phyloP scores from a whole-genome alignment of 2,329 filamentous ascomycete genomes.

The Epichloe coenophiala region DNA sequence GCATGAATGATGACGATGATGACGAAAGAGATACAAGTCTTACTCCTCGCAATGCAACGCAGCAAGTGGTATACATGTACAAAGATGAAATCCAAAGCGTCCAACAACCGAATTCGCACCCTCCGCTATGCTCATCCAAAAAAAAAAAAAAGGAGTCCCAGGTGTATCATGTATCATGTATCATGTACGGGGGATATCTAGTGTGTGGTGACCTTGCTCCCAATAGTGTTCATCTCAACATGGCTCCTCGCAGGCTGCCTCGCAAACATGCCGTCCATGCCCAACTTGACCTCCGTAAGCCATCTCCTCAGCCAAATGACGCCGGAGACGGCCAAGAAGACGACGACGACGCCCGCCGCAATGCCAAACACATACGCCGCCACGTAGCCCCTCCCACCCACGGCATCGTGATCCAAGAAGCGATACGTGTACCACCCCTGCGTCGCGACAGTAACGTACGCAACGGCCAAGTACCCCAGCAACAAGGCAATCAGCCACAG shows the following conservation, averaged over 20 bases:
- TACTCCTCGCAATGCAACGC: too few relatives aligned
- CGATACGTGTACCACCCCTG: conserved; percentile 62
- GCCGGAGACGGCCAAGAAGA: conserved; percentile 38
- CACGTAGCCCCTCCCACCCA: conserved; percentile 34
- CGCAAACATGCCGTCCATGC: conserved; percentile 29
- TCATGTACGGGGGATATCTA: too few relatives aligned
- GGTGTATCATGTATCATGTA: too few relatives aligned
- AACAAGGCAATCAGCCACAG: conserved; percentile 56
- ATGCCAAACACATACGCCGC: conserved; percentile 53
- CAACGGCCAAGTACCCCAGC: conserved; percentile 56
- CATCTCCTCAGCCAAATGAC: conserved; percentile 37
- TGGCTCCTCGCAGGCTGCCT: conserved; percentile 12
- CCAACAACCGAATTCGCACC: too few relatives aligned
- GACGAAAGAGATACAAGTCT: too few relatives aligned
- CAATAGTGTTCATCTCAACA: conserved; percentile 13
- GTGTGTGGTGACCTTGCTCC: neutral
- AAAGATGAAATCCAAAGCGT: too few relatives aligned
- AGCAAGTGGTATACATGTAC: too few relatives aligned
- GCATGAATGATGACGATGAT: too few relatives aligned
- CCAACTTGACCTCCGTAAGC: conserved; percentile 33
- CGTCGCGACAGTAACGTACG: conserved; percentile 57
- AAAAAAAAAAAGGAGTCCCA: too few relatives aligned
- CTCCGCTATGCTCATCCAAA: too few relatives aligned
- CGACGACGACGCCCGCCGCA: conserved; percentile 33
- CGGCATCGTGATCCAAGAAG: conserved; percentile 56